Conservation (phyloP, 345 rosid species). For the Hibiscus mutabilis region DNA sequence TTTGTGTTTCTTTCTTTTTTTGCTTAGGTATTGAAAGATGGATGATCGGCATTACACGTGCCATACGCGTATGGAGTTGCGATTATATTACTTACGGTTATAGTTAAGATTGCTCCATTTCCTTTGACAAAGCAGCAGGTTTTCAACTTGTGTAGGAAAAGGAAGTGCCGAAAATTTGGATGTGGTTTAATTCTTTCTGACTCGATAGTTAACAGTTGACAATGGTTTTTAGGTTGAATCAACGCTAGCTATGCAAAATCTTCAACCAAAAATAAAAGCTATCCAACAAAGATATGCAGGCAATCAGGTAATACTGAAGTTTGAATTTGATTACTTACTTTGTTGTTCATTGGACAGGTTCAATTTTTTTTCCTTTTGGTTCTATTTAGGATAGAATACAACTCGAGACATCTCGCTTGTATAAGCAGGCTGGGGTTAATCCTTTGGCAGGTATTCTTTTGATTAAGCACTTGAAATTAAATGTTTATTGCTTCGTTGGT, state of each 20-base stretch:
- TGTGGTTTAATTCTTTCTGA: neutral
- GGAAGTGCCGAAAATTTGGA: neutral
- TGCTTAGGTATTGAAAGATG: conserved; percentile 81
- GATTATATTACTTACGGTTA: conserved; percentile 76
- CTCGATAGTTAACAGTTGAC: neutral
- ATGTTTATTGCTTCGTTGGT: neutral
- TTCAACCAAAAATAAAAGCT: conserved; percentile 93
- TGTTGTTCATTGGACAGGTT: neutral
- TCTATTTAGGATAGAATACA: conserved; percentile 82
- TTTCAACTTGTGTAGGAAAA: neutral
- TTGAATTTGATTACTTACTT: neutral
- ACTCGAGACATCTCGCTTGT: conserved; percentile 87
- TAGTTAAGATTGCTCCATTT: conserved; percentile 69
- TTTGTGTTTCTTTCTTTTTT: neutral
- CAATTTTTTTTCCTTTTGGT: neutral
- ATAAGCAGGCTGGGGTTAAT: conserved; percentile 93
- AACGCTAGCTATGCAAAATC: conserved; percentile 93
- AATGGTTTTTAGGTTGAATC: conserved; percentile 67
- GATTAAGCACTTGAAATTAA: neutral
- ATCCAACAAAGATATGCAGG: conserved; percentile 98
- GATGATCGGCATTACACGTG: conserved; percentile 64
- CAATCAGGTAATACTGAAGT: conserved; percentile 52
- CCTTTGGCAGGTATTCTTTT: conserved; percentile 72
- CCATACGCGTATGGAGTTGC: conserved; percentile 94
- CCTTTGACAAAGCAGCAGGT: conserved; percentile 96